Base-by-base conservation (phyloP, 495 filamentous ascomycete species). In the Penicillium daleae region DNA sequence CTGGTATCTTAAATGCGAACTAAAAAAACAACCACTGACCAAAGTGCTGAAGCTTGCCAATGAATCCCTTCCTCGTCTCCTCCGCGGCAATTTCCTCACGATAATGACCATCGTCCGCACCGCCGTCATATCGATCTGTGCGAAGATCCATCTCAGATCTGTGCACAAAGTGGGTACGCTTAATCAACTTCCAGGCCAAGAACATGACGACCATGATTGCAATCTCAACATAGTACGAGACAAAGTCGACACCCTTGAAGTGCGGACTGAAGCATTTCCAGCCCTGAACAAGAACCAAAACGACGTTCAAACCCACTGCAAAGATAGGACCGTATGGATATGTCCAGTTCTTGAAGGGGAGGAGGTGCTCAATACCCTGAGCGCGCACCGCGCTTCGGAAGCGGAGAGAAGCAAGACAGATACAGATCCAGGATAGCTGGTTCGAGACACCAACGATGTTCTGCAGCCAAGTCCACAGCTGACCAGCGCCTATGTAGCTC, bases 371-470 rank as follows among this genome's bases (percentile, higher is more conserved):
- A 44, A 85, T 82, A 19, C 79, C 78, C 60, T 87, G 85, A 7
- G 63, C 67, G 54, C 76, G 77, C 53, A 89, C 71, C 13, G 77
- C 86, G 15, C 76, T 66, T 24, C 85, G 82, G 75, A 88, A 88
- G 32, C 85, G 82, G 39, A 88, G 73, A 4, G 84, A 87, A 5
- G 85, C 82, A 46, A 87, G 69, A 22, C 82, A 76, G 59, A 88
- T 88, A 56, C 79, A 78, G 61, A 84, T 79, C 86, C 86, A 88
- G 37, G 83, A 83, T 6, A 88, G 71, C 70, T 87, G 86, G 64
- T 87, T 88, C 0, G 85, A 87, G 13, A 88, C 86, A 13, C 85
- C 85, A 44, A 87, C 85, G 56, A 88, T 80, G 51, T 84, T 83
- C 61, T 86, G 83, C 32, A 87, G 67, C 84, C 84, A 87, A 4